Percentiles rank a stretch among this genome's conserved stretches.
These are phyloP conservation scores for Brassica balearica DNA, from an alignment of 441 rosid species.

Conservation along the genomic window DNA sequence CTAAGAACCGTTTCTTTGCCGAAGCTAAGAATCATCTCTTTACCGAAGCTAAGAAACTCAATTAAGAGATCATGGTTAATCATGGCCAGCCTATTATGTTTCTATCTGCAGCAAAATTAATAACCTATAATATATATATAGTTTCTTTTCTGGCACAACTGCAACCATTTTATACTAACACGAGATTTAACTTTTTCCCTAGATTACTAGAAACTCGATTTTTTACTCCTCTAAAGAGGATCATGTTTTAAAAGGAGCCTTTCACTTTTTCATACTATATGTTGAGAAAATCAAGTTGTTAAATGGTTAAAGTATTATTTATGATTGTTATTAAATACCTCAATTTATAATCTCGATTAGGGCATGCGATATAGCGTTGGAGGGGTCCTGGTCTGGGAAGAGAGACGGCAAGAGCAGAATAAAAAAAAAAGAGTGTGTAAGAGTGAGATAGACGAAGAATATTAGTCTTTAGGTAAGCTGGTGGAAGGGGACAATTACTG, in stretches of 20 bases:
- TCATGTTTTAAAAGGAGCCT: not conserved
- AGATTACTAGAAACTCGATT: not conserved
- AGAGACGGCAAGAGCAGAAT: conserved; percentile 31
- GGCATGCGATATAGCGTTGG: not conserved
- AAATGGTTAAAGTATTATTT: not conserved
- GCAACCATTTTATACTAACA: not conserved
- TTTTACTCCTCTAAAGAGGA: not conserved
- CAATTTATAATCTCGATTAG: not conserved
- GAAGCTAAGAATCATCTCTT: no score
- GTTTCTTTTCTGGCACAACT: not conserved
- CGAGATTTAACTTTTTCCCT: not conserved
- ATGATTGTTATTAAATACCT: not conserved
- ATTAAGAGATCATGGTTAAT: no score
- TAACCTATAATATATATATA: not conserved
- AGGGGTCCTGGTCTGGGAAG: not conserved
- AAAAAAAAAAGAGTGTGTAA: conserved; percentile 23
- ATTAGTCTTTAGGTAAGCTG: conserved; percentile 37
- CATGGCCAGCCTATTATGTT: not conserved
- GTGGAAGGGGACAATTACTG: conserved; percentile 31
- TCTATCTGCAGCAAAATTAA: not conserved
- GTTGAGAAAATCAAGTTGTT: not conserved
- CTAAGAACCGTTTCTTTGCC: no score
- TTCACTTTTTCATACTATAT: conserved; percentile 1
- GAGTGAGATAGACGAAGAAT: conserved; percentile 30
- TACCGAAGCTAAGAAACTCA: no score